A percentile compares a stretch with the other conserved stretches of the same genome.
phyloP scores from a whole-genome alignment of 2,329 filamentous ascomycete species.

The Emydomyces testavorans region DNA sequence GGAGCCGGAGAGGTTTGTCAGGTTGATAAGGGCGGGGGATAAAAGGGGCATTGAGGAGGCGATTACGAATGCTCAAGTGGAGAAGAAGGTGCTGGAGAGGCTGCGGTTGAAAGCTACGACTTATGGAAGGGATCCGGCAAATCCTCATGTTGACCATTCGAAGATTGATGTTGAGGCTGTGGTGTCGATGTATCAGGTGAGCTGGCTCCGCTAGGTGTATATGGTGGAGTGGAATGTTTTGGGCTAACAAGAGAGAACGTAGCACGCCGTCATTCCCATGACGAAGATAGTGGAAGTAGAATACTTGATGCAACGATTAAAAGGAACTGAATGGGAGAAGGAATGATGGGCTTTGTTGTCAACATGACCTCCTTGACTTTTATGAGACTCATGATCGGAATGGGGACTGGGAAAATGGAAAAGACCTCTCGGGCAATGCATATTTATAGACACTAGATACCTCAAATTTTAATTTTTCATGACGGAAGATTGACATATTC shows the following conservation, averaged over 20 bases:
- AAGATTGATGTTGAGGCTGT: conserved; percentile 93
- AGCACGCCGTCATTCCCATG: conserved; percentile 77
- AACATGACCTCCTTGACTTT: background rate
- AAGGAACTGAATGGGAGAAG: conserved; percentile 40
- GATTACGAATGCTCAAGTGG: conserved; percentile 81
- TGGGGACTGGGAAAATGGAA: conserved; percentile 12
- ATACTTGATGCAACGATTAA: conserved; percentile 87
- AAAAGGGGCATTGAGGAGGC: conserved; percentile 71
- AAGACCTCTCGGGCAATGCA: conserved; percentile 14
- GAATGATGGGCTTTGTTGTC: too few relatives aligned
- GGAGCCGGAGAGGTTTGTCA: conserved; percentile 68
- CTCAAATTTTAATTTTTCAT: conserved; percentile 21
- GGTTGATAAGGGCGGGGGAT: conserved; percentile 70
- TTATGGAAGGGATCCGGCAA: conserved; percentile 80
- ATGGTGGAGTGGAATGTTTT: background rate
- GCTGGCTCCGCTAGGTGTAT: conserved; percentile 14
- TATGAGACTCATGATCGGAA: background rate
- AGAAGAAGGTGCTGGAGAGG: conserved; percentile 81
- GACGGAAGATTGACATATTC: conserved; percentile 55
- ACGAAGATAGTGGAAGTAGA: conserved; percentile 99
- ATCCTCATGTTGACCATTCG: conserved; percentile 35
- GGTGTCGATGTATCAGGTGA: conserved; percentile 66
- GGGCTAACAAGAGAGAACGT: conserved; percentile 14
- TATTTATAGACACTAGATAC: conserved; percentile 11
- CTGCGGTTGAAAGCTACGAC: conserved; percentile 80